phyloP scores from a whole-genome alignment of 2,329 filamentous ascomycete species.

The Ascochyta clinopodiicola region DNA sequence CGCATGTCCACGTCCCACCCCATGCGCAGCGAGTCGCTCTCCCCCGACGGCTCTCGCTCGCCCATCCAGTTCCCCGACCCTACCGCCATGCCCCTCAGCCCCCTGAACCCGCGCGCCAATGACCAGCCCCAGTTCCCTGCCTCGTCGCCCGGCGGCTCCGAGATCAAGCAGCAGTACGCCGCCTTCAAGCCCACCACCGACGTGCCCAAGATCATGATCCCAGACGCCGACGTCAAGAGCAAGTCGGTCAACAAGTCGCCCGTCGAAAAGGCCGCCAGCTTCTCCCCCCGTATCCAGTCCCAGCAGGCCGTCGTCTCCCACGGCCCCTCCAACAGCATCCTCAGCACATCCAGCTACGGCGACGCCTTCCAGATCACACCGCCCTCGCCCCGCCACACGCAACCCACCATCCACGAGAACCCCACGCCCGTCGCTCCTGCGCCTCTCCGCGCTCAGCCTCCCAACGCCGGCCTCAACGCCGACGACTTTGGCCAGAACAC shows the following conservation, averaged over 20 bases:
- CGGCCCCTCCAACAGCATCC: constrained; percentile 47
- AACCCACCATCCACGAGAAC: constrained; percentile 21
- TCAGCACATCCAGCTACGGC: constrained; percentile 62
- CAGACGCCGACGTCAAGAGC: constrained; percentile 27
- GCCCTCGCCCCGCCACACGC: constrained; percentile 46
- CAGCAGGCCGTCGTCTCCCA: constrained; percentile 45
- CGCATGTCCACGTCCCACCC: constrained; percentile 63
- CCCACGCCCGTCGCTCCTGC: constrained; percentile 37
- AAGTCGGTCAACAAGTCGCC: constrained; percentile 36
- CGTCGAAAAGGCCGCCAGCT: constrained; percentile 27
- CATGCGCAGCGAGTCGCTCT: constrained; percentile 49
- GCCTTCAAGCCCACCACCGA: constrained; percentile 46
- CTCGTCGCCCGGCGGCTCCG: constrained; percentile 18
- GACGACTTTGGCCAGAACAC: constrained; percentile 47
- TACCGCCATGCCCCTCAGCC: constrained; percentile 33
- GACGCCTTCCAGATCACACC: constrained; percentile 60
- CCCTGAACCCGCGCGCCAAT: constrained; percentile 37
- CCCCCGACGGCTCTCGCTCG: constrained; percentile 37
- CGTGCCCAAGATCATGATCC: constrained; percentile 34
- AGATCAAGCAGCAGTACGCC: constrained; percentile 38
- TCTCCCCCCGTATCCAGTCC: constrained; percentile 42
- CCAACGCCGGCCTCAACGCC: constrained; percentile 35
- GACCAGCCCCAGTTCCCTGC: constrained; percentile 22
- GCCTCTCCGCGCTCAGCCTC: constrained; percentile 33
- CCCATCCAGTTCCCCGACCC: constrained; percentile 47